These are phyloP conservation scores for Ceratocystis eucalypticola DNA, from an alignment of 2,329 filamentous ascomycete genomes.

Conservation along the genomic window DNA sequence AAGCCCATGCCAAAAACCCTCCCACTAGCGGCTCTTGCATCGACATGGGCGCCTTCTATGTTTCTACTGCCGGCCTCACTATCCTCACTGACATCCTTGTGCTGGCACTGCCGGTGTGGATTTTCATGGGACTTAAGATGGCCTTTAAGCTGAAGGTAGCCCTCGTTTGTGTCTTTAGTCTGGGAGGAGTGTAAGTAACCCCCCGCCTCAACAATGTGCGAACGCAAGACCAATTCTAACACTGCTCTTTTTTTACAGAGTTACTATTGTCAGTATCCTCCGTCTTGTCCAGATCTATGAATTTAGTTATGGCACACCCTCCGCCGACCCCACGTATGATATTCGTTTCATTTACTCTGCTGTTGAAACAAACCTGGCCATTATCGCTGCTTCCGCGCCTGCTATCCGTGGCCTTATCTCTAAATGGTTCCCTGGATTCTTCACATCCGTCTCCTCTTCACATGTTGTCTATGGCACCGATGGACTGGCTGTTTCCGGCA, in stretches of 20 bases:
- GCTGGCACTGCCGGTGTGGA: constrained; percentile 29
- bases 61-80: constrained; percentile 28
- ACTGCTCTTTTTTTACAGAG: constrained; percentile 21
- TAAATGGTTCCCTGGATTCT: constrained; percentile 27
- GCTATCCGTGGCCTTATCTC: constrained; percentile 27
- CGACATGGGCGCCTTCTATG: constrained; percentile 24
- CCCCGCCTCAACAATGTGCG: too few relatives aligned
- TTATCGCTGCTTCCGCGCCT: constrained; percentile 28
- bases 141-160: constrained; percentile 28
- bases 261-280: constrained; percentile 26
- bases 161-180: constrained; percentile 29
- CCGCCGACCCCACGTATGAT: constrained; percentile 23
- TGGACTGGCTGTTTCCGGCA: constrained; percentile 17
- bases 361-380: constrained; percentile 29
- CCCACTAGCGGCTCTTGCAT: constrained; percentile 26
- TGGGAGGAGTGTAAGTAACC: constrained; percentile 28
- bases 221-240: neutral
- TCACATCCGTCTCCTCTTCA: constrained; percentile 18
- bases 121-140: constrained; percentile 32
- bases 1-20: constrained; percentile 13
- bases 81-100: constrained; percentile 32
- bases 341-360: constrained; percentile 26
- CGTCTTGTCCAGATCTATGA: constrained; percentile 25
- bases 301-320: constrained; percentile 14
- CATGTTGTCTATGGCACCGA: constrained; percentile 9